Base-by-base conservation (phyloP, 495 filamentous ascomycete genomes). In the Acidiella bohemica region DNA sequence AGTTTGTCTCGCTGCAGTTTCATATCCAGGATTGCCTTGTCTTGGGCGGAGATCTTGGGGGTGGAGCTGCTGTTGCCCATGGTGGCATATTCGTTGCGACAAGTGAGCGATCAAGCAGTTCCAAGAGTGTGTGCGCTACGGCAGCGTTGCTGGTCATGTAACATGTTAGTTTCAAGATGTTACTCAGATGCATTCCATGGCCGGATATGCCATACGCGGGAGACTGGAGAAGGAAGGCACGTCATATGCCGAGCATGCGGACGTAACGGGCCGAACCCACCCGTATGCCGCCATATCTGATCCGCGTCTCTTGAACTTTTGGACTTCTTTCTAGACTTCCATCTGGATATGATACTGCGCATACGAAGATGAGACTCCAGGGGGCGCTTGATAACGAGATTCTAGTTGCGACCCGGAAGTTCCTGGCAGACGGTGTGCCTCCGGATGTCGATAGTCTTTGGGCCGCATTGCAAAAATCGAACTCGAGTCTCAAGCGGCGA, bases 1-100 rank as follows among this genome's bases (percentile, higher is more conserved):
- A 96, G 82, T 53, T 82, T 86, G 69, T 97, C 90, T 57, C 90
- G 87, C 63, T 97, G 92, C 64, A 77, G 81, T 61, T 96, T 96
- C 58, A 97, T 76, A 64, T 96, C 85, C 42, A 95, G 79, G 59
- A 96, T 95, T 25, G 90, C 90, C 54, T 81, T 88, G 58, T 84
- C 79, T 55, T 82, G 78, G 17, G 75, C 68, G 25, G 79, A 79
- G 41, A 84, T 76, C 62, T 78, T 83, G 53, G 71, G 66, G 28
- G 75, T 62, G 57, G 76, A 81, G 49, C 58, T 57, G 7, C 67
- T 57, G 58, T 81, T 82, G 32, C 79, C 79, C 79, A 83, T 83
- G 12, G 23, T 39, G 25, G n/a, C n/a, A n/a, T n/a, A n/a, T n/a
- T n/a, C n/a, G n/a, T n/a, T n/a, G n/a, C n/a, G n/a, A n/a, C n/a